Percentiles rank a stretch among this genome's conserved stretches.
phyloP scores from a whole-genome alignment of 305 asterid genomes.

The Solanum hybrid region DNA sequence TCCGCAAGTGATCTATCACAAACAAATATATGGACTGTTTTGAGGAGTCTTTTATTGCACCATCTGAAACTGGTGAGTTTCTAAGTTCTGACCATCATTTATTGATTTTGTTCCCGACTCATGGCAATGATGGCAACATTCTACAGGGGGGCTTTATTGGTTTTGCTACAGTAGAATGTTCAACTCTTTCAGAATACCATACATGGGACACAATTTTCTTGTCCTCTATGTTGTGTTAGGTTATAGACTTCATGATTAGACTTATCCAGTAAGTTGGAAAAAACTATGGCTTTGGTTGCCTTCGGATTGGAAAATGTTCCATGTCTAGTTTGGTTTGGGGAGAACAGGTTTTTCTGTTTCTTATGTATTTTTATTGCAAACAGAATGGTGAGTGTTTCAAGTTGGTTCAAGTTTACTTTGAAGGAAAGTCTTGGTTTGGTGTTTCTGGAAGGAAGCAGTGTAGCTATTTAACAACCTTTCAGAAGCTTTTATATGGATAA shows the following conservation, averaged over 20 bases:
- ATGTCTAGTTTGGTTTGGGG: background rate
- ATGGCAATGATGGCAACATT: background rate
- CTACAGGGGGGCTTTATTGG: background rate
- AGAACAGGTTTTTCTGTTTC: background rate
- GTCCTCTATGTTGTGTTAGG: background rate
- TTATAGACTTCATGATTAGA: background rate
- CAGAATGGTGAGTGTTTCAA: background rate
- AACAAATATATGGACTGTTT: background rate
- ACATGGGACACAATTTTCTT: background rate
- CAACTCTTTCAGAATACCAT: background rate
- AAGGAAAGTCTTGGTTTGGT: background rate
- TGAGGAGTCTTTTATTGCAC: background rate
- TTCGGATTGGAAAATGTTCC: background rate
- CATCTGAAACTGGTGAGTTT: background rate
- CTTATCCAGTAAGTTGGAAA: background rate
- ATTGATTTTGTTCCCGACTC: background rate
- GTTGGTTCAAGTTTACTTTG: background rate
- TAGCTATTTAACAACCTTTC: background rate
- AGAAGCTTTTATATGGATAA: background rate
- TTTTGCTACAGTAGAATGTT: background rate
- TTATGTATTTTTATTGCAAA: background rate
- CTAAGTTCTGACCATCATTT: background rate
- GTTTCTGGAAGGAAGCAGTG: background rate
- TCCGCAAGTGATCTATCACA: background rate
- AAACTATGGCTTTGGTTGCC: background rate